These are phyloP conservation scores for Clitocybe nebularis DNA, from an alignment of 1,284 basidiomycete genomes.

Conservation along the genomic window DNA sequence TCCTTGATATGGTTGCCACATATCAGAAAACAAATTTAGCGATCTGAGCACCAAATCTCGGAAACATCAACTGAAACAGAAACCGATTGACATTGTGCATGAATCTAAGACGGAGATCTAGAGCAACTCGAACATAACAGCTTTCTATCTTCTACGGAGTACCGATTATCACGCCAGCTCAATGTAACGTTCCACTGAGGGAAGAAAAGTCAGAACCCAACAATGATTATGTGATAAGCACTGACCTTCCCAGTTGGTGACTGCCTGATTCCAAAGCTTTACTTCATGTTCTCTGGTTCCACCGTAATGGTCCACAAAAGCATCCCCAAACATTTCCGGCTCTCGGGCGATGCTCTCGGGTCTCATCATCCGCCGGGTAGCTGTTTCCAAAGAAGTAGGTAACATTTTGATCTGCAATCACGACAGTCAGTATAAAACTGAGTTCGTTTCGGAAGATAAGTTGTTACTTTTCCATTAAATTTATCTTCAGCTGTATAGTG, in stretches of 20 bases:
- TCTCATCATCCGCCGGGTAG: slow-evolving; percentile 77
- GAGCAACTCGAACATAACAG: no score
- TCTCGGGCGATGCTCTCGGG: slow-evolving; percentile 80
- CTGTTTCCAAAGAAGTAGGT: slow-evolving; percentile 74
- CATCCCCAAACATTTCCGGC: slow-evolving; percentile 70
- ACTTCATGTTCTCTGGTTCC: slow-evolving; percentile 91
- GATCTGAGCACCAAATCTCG: no score
- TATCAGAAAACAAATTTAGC: no score
- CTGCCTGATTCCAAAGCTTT: slow-evolving; percentile 80
- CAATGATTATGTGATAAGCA: slow-evolving; percentile 1
- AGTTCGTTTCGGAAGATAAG: slow-evolving; percentile 4
- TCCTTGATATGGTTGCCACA: no score
- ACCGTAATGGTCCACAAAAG: slow-evolving; percentile 91
- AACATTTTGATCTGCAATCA: slow-evolving; percentile 61
- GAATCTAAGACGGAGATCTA: no score
- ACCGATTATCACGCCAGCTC: slow-evolving; percentile 69
- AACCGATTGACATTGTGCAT: neutral
- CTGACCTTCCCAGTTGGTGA: slow-evolving; percentile 92
- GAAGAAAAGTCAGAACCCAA: slow-evolving; percentile 4
- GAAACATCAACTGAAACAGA: no score
- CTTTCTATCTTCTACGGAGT: no score
- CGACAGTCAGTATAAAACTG: slow-evolving; percentile 2
- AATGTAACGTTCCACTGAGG: slow-evolving; percentile 77
- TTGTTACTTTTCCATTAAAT: slow-evolving; percentile 47
- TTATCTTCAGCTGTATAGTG: slow-evolving; percentile 54